Percentiles rank a stretch among this genome's conserved stretches.
These are phyloP conservation scores for Exserohilum turcica DNA, from an alignment of 2,329 filamentous ascomycete genomes.

Conservation along the genomic window DNA sequence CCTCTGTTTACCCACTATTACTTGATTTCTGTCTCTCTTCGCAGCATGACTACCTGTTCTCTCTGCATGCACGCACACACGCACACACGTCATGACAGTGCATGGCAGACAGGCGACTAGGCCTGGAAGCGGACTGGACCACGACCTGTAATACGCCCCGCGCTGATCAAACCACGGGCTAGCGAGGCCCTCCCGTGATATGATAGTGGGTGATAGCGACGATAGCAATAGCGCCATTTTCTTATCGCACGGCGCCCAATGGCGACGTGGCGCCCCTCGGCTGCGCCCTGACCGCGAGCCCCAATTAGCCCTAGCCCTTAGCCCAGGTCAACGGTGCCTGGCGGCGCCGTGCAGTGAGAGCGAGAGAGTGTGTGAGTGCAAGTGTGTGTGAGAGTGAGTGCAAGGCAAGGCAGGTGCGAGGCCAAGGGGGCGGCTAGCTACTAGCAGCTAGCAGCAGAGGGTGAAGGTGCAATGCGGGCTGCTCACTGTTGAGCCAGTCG, in stretches of 20 bases:
- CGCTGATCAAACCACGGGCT: conserved; percentile 40
- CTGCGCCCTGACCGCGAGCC: too few relatives aligned
- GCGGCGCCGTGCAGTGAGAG: conserved; percentile 33
- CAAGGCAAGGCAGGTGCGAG: too few relatives aligned
- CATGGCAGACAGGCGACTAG: not conserved
- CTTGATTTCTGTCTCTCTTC: too few relatives aligned
- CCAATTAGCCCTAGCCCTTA: conserved; percentile 24
- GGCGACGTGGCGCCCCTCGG: conserved; percentile 30
- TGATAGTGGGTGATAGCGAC: not conserved
- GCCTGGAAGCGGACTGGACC: not conserved
- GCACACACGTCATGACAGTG: conserved; percentile 6
- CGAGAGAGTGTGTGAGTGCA: too few relatives aligned
- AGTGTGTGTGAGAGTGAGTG: too few relatives aligned
- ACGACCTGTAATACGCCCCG: conserved; percentile 24
- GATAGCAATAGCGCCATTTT: conserved; percentile 33
- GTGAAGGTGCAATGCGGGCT: too few relatives aligned
- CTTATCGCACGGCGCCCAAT: conserved; percentile 28
- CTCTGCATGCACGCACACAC: not conserved
- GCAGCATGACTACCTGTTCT: too few relatives aligned
- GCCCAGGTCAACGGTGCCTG: conserved; percentile 29
- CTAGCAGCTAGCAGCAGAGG: too few relatives aligned
- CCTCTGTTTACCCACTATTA: too few relatives aligned
- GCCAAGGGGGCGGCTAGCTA: too few relatives aligned
- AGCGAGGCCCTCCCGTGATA: conserved; percentile 23
- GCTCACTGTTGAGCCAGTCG: conserved; percentile 36